Base-by-base conservation (phyloP, 140 eudicot species). In the Stevia rebaudiana region DNA sequence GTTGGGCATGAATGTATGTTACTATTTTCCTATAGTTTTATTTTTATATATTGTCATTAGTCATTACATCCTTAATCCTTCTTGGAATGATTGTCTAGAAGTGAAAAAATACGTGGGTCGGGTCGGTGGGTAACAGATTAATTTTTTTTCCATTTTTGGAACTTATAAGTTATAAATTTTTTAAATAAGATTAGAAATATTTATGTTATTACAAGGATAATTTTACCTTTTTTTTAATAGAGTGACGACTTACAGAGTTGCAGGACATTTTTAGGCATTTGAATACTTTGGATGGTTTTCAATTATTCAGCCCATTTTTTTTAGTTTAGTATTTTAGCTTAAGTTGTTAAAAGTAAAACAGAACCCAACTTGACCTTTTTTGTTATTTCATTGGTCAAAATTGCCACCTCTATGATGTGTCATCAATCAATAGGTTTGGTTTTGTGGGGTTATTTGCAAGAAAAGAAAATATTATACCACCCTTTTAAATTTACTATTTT, bases 1-100 rank as follows among this genome's bases (percentile, higher is more conserved):
- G 58, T 65, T 90, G 67, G 95, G 98, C 72, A 84, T 84, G 95
- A 76, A 82, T 46, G 98, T 90, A 79, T 60, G 88, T 75, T 63
- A 15, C 69, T 48, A 11, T 55, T n/a, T 43, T 24, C 16, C 21
- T 52, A 3, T 63, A 8, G 24, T 11, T 16, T 70, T 46, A 36
- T 19, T 56, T 67, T 43, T n/a, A n/a, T n/a, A n/a, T n/a, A n/a
- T n/a, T n/a, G n/a, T n/a, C n/a, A n/a, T n/a, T n/a, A n/a, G 55
- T 67, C 24, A 43, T 53, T 67, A 5, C 31, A 59, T 67, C 43
- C 72, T 28, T 67, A 0, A 13, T 67, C 43, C 18, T 54, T 54
- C 54, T 53, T 67, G 57, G 48, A 30, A 30, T 43, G 70, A 52
- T 21, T 33, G 7, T 13, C 41, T 28, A 15, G 46, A 16, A 9